phyloP scores from a whole-genome alignment of 441 rosid genomes.

The Gossypium lobatum region DNA sequence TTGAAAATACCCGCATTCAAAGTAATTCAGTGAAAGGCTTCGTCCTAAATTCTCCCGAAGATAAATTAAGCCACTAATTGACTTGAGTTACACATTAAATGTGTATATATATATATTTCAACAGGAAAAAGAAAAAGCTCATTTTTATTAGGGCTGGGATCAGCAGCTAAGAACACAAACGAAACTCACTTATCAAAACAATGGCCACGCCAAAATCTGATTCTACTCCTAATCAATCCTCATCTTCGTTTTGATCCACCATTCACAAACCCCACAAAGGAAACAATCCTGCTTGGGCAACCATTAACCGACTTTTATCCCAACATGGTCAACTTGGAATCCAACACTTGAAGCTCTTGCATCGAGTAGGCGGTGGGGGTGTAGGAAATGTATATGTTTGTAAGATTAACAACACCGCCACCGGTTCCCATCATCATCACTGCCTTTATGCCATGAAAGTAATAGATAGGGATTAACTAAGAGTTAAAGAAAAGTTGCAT shows the following conservation, averaged over 20 bases:
- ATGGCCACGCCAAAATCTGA: background rate
- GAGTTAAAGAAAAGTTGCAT: background rate
- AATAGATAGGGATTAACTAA: background rate
- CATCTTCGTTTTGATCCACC: background rate
- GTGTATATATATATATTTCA: background rate
- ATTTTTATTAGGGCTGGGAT: too few species aligned
- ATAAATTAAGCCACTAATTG: too few species aligned
- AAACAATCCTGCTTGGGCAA: background rate
- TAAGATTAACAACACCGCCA: background rate
- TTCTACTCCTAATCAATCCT: background rate
- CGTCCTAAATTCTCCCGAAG: too few species aligned
- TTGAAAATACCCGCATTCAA: too few species aligned
- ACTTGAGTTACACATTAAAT: too few species aligned
- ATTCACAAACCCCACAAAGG: background rate
- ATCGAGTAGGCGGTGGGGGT: slow-evolving; percentile 23
- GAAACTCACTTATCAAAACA: background rate
- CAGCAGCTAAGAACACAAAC: background rate
- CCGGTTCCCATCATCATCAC: background rate
- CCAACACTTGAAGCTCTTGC: background rate
- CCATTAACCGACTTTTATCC: background rate
- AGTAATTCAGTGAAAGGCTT: too few species aligned
- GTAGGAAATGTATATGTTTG: background rate
- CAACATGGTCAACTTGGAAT: background rate
- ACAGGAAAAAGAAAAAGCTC: background rate
- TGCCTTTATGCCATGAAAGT: background rate